A percentile compares a stretch with the other conserved stretches of the same genome.
These are phyloP conservation scores for Barbarea vulgaris DNA, from an alignment of 345 rosid genomes.

Conservation along the genomic window DNA sequence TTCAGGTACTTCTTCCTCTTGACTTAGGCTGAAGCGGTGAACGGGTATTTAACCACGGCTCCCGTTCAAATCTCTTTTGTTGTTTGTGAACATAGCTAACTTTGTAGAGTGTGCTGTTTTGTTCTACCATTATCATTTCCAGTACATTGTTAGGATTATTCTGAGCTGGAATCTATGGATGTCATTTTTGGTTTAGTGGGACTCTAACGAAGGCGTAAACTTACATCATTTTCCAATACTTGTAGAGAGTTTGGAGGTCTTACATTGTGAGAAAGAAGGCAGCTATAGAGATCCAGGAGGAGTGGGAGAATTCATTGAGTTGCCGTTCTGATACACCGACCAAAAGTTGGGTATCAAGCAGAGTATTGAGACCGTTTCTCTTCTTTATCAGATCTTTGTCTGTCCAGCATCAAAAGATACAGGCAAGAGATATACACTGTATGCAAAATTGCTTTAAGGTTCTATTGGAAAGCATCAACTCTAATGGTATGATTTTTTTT, in stretches of 20 bases:
- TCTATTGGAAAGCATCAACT: constrained; percentile 75
- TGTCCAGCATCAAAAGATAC: constrained; percentile 45
- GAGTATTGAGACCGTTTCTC: constrained; percentile 72
- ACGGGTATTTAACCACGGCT: too few relatives aligned
- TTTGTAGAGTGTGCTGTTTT: not conserved
- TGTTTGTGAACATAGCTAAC: not conserved
- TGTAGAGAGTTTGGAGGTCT: constrained; percentile 84
- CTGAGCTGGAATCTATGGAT: constrained; percentile 12
- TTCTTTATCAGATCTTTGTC: constrained; percentile 61
- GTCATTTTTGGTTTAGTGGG: not conserved
- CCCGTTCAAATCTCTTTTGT: not conserved
- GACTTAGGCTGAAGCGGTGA: not conserved
- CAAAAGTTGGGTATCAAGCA: constrained; percentile 61
- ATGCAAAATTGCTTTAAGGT: constrained; percentile 67
- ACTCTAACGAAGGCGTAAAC: not conserved
- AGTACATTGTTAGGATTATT: constrained; percentile 1
- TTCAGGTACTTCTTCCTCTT: constrained; percentile 57
- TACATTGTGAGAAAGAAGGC: constrained; percentile 56
- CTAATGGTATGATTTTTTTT: constrained; percentile 55
- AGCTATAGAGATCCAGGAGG: constrained; percentile 61
- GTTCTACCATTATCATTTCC: not conserved
- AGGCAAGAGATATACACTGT: constrained; percentile 54
- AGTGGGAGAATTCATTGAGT: constrained; percentile 61
- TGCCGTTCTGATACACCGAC: constrained; percentile 45
- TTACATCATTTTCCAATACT: constrained; percentile 20